Conservation (phyloP, 257 asterid species). For the Solanum pimpinellifolium region DNA sequence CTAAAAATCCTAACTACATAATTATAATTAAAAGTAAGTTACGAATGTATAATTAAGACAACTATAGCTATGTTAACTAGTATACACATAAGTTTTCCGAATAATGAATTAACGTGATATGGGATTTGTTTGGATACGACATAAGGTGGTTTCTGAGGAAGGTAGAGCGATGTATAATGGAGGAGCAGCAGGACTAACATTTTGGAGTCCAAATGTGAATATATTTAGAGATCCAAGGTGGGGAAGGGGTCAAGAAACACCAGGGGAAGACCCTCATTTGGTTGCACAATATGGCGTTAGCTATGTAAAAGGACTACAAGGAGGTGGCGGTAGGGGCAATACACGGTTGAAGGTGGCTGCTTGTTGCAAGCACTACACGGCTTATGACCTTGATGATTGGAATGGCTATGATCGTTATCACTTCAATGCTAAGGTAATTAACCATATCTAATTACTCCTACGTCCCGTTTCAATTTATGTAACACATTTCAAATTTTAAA, state of each 20-base stretch:
- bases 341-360: conserved; percentile 62
- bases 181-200: conserved; percentile 66
- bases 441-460: too few relatives aligned
- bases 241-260: conserved; percentile 92
- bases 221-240: conserved; percentile 83
- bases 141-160: conserved; percentile 77
- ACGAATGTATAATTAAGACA: too few relatives aligned
- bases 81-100: too few relatives aligned
- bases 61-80: too few relatives aligned
- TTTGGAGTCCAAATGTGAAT: conserved; percentile 94
- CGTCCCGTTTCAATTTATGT: too few relatives aligned
- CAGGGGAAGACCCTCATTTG: conserved; percentile 71
- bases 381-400: conserved; percentile 82
- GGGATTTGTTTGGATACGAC: not conserved
- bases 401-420: conserved; percentile 61
- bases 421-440: conserved; percentile 68
- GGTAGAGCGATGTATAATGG: conserved; percentile 94
- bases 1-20: too few relatives aligned
- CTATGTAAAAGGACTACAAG: conserved; percentile 73
- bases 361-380: conserved; percentile 85
- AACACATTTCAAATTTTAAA: too few relatives aligned
- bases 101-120: not conserved
- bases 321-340: conserved; percentile 19
- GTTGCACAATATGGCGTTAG: conserved; percentile 54
- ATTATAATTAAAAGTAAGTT: too few relatives aligned